Conservation (phyloP, 2,329 filamentous ascomycete genomes). For the Phyllosticta capitalensis region DNA sequence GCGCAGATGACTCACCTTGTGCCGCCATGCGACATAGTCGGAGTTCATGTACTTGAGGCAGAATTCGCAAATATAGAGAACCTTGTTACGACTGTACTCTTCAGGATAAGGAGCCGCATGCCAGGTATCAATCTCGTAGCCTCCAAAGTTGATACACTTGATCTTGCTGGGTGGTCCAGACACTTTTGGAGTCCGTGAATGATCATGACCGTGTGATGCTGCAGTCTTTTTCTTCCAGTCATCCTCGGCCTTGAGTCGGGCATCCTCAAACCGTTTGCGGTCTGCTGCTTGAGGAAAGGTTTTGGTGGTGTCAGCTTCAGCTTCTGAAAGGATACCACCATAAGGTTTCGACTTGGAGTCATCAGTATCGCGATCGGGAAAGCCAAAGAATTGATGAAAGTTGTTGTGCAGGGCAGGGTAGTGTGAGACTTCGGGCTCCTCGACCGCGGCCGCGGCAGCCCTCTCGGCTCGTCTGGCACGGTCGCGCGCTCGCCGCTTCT, state of each 20-base stretch:
- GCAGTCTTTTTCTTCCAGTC: constrained; percentile 69
- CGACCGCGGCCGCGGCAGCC: constrained; percentile 16
- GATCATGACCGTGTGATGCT: constrained; percentile 51
- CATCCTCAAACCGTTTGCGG: constrained; percentile 77
- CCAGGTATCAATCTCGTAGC: constrained; percentile 98
- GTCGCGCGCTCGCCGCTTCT: constrained; percentile 33
- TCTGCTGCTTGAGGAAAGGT: constrained; percentile 76
- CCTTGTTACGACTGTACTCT: constrained; percentile 92
- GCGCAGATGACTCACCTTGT: constrained; percentile 52
- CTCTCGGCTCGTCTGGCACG: constrained; percentile 39
- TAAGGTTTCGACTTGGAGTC: constrained; percentile 90
- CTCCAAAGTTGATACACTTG: constrained; percentile 96
- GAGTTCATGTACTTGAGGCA: constrained; percentile 99
- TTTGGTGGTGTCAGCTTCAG: constrained; percentile 81
- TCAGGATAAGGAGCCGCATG: constrained; percentile 97
- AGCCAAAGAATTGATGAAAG: constrained; percentile 76
- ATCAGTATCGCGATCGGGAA: constrained; percentile 80
- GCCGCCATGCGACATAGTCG: constrained; percentile 94
- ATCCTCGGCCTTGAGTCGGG: constrained; percentile 82
- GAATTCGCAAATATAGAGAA: constrained; percentile 98
- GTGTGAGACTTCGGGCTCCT: constrained; percentile 40
- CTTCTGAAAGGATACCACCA: constrained; percentile 81
- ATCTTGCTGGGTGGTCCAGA: constrained; percentile 90
- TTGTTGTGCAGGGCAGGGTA: constrained; percentile 51
- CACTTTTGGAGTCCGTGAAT: constrained; percentile 61